Percentiles rank a stretch among this genome's conserved stretches.
Conservation (phyloP, 163 green algal genomes). For the Prototheca wickerhamii region DNA sequence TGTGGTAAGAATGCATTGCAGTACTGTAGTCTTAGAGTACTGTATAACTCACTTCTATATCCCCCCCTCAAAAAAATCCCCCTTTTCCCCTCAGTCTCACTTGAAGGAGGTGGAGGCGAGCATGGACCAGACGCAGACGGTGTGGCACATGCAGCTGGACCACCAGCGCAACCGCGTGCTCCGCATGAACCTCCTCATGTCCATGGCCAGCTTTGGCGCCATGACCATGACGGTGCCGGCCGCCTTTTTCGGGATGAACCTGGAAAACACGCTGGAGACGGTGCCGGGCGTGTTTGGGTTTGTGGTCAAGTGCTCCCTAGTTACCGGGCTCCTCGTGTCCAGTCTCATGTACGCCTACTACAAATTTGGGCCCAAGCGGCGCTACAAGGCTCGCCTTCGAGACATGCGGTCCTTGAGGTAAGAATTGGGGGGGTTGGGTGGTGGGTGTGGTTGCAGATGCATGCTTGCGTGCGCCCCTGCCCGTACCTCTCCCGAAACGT, state of each 20-base stretch:
- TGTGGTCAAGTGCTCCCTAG: conserved; percentile 14
- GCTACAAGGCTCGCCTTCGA: conserved; percentile 24
- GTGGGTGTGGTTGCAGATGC: background rate
- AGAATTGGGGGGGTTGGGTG: background rate
- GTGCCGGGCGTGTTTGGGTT: conserved; percentile 26
- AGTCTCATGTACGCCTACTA: conserved; percentile 32
- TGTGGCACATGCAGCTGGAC: conserved; percentile 63
- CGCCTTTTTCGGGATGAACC: conserved; percentile 60
- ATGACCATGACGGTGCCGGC: conserved; percentile 41
- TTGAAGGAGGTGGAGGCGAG: conserved; percentile 46
- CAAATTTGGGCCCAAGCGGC: conserved; percentile 32
- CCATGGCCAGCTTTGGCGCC: conserved; percentile 22
- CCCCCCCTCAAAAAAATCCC: background rate
- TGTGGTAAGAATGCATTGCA: too few relatives aligned
- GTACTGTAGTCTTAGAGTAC: too few relatives aligned
- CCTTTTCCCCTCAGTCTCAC: conserved; percentile 1
- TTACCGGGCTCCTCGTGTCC: background rate
- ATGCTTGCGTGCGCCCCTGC: conserved; percentile 18
- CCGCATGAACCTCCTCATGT: conserved; percentile 47
- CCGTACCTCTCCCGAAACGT: too few relatives aligned
- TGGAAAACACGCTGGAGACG: conserved; percentile 40
- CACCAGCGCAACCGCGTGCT: conserved; percentile 53
- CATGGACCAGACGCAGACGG: conserved; percentile 38
- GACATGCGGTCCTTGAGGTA: conserved; percentile 39
- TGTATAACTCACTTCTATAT: background rate